Base-by-base conservation (phyloP, 176 grass and related monocot genomes). In the Triticum turgidum region DNA sequence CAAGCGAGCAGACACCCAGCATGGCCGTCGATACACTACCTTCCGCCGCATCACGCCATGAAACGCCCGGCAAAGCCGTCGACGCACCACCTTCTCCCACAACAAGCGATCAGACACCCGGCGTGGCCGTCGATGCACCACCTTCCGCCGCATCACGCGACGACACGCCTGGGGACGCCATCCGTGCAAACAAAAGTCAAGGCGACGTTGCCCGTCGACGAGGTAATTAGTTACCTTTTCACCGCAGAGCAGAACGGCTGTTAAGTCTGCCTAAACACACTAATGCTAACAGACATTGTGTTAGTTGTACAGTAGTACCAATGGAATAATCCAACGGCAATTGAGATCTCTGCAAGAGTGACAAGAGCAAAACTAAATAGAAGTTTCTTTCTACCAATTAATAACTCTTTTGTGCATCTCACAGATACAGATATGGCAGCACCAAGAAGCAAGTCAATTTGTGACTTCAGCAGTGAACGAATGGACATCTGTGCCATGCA, bases 401-500 rank as follows among this genome's bases (percentile, higher is more conserved):
- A 72, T 39, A 8, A 22, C 37, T 71, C 0, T 13, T 38, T 8
- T 39, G 18, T 70, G 15, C 10, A 64, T 54, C 51, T 6, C 18
- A 7, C 51, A 2, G 35, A 42, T 2, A n/a, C 37, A 71, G 69
- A 71, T 41, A 35, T 41, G 9, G 20, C 35, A 44, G 44, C 67
- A 21, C 9, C 81, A 51, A 70, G 0, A 11, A 70, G 77, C 72
- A 83, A 89, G 17, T 33, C 89, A 21, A 84, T 18, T 20, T 96
- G 94, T n/a, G 41, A 96, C 84, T 88, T 89, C 22, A 77, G 69
- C 44, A 35, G 35, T 7, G 2, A 37, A 13, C 27, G 65, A 73
- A 89, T 89, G 5, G 70, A 91, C 49, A 76, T 69, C 13, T 96
- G 94, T 37, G 33, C 56, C 41, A 93, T 91, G 85, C 86, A 88